These are phyloP conservation scores for Candida tetrigidarum DNA, from an alignment of 1,139 yeast species.

Conservation along the genomic window DNA sequence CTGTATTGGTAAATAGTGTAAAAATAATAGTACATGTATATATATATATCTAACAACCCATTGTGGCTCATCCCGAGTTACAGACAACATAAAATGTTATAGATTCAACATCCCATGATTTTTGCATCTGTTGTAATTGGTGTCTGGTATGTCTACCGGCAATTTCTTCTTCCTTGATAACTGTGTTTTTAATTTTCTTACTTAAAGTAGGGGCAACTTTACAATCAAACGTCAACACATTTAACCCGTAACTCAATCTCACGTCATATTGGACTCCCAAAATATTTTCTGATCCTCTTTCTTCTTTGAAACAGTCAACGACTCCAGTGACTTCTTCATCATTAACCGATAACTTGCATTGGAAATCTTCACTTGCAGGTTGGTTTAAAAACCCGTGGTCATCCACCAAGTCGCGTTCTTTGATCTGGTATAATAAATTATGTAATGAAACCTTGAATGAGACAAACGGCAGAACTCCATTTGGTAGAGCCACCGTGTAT, in stretches of 20 bases:
- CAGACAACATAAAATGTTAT: conserved; percentile 37
- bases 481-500: conserved; percentile 48
- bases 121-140: conserved; percentile 50
- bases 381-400: conserved; percentile 34
- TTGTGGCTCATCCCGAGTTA: conserved; percentile 20
- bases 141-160: conserved; percentile 52
- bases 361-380: conserved; percentile 44
- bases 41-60: not conserved
- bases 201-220: conserved; percentile 46
- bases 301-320: conserved; percentile 42
- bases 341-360: conserved; percentile 49
- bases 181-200: conserved; percentile 34
- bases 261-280: conserved; percentile 51
- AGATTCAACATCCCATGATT: conserved; percentile 54
- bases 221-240: conserved; percentile 50
- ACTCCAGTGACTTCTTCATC: conserved; percentile 51
- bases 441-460: conserved; percentile 50
- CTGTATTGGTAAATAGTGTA: conserved; percentile 76
- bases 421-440: conserved; percentile 39
- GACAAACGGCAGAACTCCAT: conserved; percentile 46
- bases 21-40: conserved; percentile 10
- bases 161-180: conserved; percentile 26
- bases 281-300: conserved; percentile 18
- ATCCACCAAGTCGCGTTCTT: conserved; percentile 34
- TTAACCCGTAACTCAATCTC: conserved; percentile 53